phyloP scores from a whole-genome alignment of 305 asterid species.

The Salvia sclarea region DNA sequence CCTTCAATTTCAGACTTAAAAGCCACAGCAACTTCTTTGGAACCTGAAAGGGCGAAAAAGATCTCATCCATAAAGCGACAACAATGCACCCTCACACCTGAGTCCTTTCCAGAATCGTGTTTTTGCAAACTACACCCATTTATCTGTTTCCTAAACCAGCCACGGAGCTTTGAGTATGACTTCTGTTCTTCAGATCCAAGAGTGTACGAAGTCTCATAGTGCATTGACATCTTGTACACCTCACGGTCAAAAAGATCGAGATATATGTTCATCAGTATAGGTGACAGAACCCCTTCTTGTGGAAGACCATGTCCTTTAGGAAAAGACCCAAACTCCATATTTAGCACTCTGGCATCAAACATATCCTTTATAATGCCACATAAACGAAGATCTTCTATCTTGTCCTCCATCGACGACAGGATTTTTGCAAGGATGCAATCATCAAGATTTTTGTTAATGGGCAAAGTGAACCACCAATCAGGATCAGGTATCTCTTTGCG shows the following conservation, averaged over 20 bases:
- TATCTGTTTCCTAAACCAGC: slow-evolving; percentile 90
- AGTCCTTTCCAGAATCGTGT: slow-evolving; percentile 32
- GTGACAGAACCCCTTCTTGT: slow-evolving; percentile 92
- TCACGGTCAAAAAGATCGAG: slow-evolving; percentile 83
- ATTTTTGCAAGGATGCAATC: slow-evolving; percentile 52
- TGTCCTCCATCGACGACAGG: slow-evolving; percentile 55
- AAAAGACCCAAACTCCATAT: slow-evolving; percentile 81
- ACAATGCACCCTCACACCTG: slow-evolving; percentile 63
- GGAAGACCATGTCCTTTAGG: slow-evolving; percentile 98
- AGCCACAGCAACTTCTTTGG: slow-evolving; percentile 62
- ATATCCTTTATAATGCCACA: slow-evolving; percentile 47
- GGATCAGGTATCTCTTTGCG: slow-evolving; percentile 67
- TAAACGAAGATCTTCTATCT: slow-evolving; percentile 66
- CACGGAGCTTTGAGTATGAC: slow-evolving; percentile 62
- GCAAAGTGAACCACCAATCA: slow-evolving; percentile 80
- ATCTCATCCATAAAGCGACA: slow-evolving; percentile 95
- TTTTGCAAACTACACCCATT: slow-evolving; percentile 36
- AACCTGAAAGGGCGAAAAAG: slow-evolving; percentile 68
- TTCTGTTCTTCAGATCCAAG: slow-evolving; percentile 40
- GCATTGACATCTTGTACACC: slow-evolving; percentile 74
- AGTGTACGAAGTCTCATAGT: slow-evolving; percentile 59
- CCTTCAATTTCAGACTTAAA: slow-evolving; percentile 63
- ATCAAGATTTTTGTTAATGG: slow-evolving; percentile 54
- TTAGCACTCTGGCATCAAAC: slow-evolving; percentile 70
- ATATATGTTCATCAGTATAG: slow-evolving; percentile 80